These are phyloP conservation scores for Aspergillus baeticus DNA, from an alignment of 495 filamentous ascomycete species.

Conservation along the genomic window DNA sequence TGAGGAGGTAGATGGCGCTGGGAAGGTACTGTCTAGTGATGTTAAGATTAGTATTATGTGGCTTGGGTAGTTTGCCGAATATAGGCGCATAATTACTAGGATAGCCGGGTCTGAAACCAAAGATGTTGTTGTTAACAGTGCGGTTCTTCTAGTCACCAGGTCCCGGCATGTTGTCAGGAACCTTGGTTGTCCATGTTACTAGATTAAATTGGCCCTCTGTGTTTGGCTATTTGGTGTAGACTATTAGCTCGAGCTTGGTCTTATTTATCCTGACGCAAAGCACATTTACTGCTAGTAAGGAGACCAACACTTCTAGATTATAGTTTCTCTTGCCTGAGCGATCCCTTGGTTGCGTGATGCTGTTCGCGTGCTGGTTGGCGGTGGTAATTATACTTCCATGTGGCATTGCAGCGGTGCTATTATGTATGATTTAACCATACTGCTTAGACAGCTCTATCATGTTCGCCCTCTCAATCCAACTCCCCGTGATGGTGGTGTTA, in stretches of 20 bases:
- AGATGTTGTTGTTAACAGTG: constrained; percentile 69
- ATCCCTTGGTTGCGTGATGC: constrained; percentile 65
- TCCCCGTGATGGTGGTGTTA: constrained; percentile 60
- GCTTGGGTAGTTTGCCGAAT: constrained; percentile 58
- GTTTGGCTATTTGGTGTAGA: constrained; percentile 60
- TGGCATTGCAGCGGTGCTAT: constrained; percentile 72
- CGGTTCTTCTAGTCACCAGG: constrained; percentile 45
- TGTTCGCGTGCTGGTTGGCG: constrained; percentile 55
- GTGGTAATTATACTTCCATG: constrained; percentile 65
- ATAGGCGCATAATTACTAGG: constrained; percentile 55
- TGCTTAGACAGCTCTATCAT: constrained; percentile 43
- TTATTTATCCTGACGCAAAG: constrained; percentile 63
- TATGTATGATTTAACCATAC: constrained; percentile 58
- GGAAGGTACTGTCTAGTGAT: constrained; percentile 34
- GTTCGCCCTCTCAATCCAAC: constrained; percentile 57
- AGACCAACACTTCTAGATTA: constrained; percentile 59
- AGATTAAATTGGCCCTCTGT: constrained; percentile 33
- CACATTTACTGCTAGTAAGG: constrained; percentile 64
- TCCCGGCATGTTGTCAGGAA: constrained; percentile 21
- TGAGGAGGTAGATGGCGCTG: constrained; percentile 63
- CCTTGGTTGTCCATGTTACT: constrained; percentile 26
- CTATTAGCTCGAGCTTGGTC: constrained; percentile 57
- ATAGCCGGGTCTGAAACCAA: constrained; percentile 53
- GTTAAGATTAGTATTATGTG: constrained; percentile 67
- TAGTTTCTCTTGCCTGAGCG: constrained; percentile 65